Percentiles rank a stretch among this genome's conserved stretches.
Evolutionary conservation across 306 rosid species (phyloP).

Genomic region (Comarum palustre): DNA sequence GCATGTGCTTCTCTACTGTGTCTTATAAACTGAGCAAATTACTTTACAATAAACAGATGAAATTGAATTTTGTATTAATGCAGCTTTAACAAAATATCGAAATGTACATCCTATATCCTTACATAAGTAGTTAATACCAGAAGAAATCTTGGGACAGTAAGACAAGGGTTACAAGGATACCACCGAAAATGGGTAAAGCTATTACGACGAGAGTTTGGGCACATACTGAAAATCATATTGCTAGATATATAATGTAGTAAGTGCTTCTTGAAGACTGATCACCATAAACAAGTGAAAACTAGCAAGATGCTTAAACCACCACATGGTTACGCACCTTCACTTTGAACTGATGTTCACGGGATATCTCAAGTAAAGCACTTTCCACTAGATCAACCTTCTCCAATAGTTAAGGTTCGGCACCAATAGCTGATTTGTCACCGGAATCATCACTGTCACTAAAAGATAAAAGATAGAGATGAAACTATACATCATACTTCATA

Average conservation of each 20-base stretch:
- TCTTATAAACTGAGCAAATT: not conserved
- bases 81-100: not conserved
- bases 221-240: not conserved
- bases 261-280: not conserved
- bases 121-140: not conserved
- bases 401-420: constrained; percentile 55
- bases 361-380: constrained; percentile 56
- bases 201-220: not conserved
- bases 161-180: not conserved
- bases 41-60: not conserved
- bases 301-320: constrained; percentile 7
- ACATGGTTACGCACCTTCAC: constrained; percentile 48
- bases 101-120: not conserved
- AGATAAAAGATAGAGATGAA: constrained; percentile 18
- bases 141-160: not conserved
- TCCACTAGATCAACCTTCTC: constrained; percentile 60
- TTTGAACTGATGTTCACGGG: constrained; percentile 56
- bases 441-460: constrained; percentile 62
- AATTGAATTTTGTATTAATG: not conserved
- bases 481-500: constrained; percentile 17
- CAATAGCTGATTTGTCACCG: constrained; percentile 37
- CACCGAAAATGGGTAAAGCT: not conserved
- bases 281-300: not conserved
- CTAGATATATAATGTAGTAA: not conserved
- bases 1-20: not conserved